Evolutionary conservation across 352 stramenopile genomes (phyloP).

Genomic region (Pythium dissimile): DNA sequence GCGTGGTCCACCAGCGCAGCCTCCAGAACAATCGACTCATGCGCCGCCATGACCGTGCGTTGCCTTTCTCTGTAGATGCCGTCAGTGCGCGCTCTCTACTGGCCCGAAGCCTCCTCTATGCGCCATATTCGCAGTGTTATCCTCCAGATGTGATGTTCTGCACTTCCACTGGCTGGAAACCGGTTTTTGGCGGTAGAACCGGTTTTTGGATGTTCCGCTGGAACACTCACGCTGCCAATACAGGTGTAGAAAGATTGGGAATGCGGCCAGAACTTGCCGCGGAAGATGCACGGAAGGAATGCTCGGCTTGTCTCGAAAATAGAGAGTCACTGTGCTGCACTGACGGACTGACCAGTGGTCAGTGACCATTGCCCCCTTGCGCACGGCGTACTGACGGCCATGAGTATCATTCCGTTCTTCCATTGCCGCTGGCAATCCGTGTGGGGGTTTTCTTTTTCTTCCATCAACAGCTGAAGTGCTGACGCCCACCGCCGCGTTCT

Average conservation of each 20-base stretch:
- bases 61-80: not conserved
- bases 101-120: not conserved
- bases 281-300: slow-evolving; percentile 13
- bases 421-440: too few species aligned
- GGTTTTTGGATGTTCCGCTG: too few species aligned
- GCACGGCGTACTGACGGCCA: too few species aligned
- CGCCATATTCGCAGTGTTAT: not conserved
- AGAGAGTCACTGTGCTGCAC: not conserved
- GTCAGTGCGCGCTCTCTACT: too few species aligned
- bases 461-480: too few species aligned
- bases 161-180: slow-evolving; percentile 3
- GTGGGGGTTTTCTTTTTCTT: too few species aligned
- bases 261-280: not conserved
- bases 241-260: not conserved
- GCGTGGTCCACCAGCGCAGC: slow-evolving; percentile 19
- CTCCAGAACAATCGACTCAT: slow-evolving; percentile 26
- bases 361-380: not conserved
- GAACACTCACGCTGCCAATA: too few species aligned
- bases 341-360: not conserved
- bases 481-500: not conserved
- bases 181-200: slow-evolving; percentile 3
- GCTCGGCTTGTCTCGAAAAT: not conserved
- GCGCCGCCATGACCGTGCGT: not conserved
- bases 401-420: not conserved
- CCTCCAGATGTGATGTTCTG: too few species aligned